Base-by-base conservation (phyloP, 2,329 filamentous ascomycete species). In the Botryotinia globosa region DNA sequence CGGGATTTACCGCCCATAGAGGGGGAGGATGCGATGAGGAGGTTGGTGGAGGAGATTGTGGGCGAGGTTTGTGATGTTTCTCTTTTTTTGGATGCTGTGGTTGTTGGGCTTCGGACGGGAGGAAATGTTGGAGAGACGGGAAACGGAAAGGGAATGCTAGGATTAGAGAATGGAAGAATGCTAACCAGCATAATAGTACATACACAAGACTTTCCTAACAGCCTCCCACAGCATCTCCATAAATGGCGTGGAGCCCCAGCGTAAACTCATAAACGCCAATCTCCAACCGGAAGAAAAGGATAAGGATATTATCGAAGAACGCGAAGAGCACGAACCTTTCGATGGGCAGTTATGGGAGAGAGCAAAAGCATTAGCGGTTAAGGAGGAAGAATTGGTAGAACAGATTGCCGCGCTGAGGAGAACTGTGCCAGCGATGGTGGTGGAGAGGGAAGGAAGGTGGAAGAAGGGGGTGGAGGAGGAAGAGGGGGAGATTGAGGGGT, bases 1-100 rank as follows among this genome's bases (percentile, higher is more conserved):
- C 86, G 87, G 77, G 89, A 88, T 68, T 89, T 94, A 72, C 92
- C 92, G 37, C 88, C 88, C 0, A 86, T 90, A 45, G 88, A 88
- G 59, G 84, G 80, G 73, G 87, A 88, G 74, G 89, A 90, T 79
- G 86, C 87, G 73, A 81, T 91, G 77, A 84, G 89, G 71, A 83
- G 84, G 74, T 83, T 85, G 67, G 90, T 91, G 34, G 89, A 90
- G 77, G 81, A 84, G 75, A 83, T 90, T 3, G 87, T 91, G 20
- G 84, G 88, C 72, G 85, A 89, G 79, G 89, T 90, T 80, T 44
- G 79, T 77, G 67, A 62, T n/a, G 45, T 48, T 68, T 59, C 18
- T n/a, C 29, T 51, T 51, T 12, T 48, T 14, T 37, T 67, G 3
- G 14, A 12, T 39, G 58, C 10, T 39, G 22, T 1, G 20, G 32